A percentile compares a stretch with the other conserved stretches of the same genome.
These are phyloP conservation scores for Patellifolia procumbens DNA, from an alignment of 179 eudicot species.

Conservation along the genomic window DNA sequence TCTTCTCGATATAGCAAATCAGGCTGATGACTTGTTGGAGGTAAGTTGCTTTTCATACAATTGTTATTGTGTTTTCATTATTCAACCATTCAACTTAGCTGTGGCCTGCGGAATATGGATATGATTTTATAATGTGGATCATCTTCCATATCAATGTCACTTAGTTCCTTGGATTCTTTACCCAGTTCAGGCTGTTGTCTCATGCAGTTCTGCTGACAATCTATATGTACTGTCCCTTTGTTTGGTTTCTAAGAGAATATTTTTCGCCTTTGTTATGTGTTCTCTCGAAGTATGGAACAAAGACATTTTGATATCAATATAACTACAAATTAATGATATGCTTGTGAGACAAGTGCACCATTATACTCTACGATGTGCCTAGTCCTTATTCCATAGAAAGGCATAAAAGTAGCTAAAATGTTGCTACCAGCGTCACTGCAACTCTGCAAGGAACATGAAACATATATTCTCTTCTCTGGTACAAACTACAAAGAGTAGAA, in stretches of 20 bases:
- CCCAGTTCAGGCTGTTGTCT: neutral
- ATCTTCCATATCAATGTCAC: neutral
- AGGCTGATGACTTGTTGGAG: conserved; percentile 95
- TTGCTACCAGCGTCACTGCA: neutral
- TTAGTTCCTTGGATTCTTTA: neutral
- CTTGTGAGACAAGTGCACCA: neutral
- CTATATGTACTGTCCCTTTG: neutral
- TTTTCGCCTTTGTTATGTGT: neutral
- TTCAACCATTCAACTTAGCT: neutral
- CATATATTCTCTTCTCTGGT: neutral
- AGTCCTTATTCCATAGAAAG: neutral
- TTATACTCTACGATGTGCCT: neutral
- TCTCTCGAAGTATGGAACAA: no score
- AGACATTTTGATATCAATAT: no score
- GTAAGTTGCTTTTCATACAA: conserved; percentile 33
- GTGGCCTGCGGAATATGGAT: neutral
- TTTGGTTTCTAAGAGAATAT: neutral
- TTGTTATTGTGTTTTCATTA: neutral
- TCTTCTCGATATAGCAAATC: conserved; percentile 88
- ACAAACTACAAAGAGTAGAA: conserved; percentile 4
- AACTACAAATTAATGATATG: neutral
- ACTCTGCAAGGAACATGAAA: neutral
- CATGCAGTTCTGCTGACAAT: neutral
- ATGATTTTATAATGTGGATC: neutral
- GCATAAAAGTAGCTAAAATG: neutral